phyloP scores from a whole-genome alignment of 495 filamentous ascomycete genomes.

The Neurospora pannonica region DNA sequence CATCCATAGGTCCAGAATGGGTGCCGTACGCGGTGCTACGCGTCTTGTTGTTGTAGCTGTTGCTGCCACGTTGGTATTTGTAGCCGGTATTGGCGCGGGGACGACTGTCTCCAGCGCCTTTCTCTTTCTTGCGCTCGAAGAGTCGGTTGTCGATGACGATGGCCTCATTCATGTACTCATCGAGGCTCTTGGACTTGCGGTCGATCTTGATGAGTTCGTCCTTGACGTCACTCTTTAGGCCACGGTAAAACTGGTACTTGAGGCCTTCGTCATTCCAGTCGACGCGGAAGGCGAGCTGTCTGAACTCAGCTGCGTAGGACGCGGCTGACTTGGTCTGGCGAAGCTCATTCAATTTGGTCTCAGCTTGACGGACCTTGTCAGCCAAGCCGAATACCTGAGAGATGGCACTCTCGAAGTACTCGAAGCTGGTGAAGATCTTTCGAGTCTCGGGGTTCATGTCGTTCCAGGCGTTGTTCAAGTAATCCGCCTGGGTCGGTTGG shows the following conservation, averaged over 20 bases:
- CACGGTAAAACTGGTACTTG: not conserved
- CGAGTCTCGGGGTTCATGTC: not conserved
- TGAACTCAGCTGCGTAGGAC: not conserved
- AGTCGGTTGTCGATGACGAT: not conserved
- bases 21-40: not conserved
- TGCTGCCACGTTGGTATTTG: not conserved
- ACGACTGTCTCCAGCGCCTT: not conserved
- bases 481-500: not conserved
- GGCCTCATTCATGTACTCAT: not conserved
- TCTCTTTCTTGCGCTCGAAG: not conserved
- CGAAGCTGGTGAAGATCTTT: not conserved
- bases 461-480: not conserved
- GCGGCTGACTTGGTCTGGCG: not conserved
- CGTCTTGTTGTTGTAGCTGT: not conserved
- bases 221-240: not conserved
- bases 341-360: not conserved
- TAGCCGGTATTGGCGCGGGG: not conserved
- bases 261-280: not conserved
- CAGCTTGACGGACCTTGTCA: not conserved
- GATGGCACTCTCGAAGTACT: not conserved
- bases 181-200: not conserved
- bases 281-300: not conserved
- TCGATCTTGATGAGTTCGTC: not conserved
- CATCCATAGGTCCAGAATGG: accelerated
- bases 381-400: not conserved